Evolutionary conservation across 2,329 filamentous ascomycete genomes (phyloP).

Genomic region (Corniculantispora saksenae): DNA sequence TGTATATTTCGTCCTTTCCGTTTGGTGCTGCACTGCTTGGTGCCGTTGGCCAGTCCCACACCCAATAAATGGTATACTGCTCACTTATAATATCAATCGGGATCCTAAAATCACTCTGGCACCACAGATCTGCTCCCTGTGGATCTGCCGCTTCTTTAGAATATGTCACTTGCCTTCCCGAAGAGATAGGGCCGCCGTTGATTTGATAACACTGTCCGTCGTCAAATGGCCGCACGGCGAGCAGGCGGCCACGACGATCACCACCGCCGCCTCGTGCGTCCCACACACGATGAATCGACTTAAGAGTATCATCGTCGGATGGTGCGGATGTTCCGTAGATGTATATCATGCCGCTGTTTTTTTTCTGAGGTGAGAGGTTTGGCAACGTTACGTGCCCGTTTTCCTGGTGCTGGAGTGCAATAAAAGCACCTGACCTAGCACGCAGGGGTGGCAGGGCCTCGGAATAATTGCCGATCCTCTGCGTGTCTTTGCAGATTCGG

Average conservation of each 20-base stretch:
- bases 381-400: conserved; percentile 74
- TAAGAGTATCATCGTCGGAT: conserved; percentile 48
- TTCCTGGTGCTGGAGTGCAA: conserved; percentile 70
- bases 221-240: conserved; percentile 80
- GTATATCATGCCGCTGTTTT: conserved; percentile 70
- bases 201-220: conserved; percentile 88
- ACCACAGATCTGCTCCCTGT: conserved; percentile 67
- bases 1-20: conserved; percentile 5
- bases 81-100: conserved; percentile 66
- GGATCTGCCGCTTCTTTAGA: conserved; percentile 60
- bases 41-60: conserved; percentile 94
- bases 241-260: conserved; percentile 72
- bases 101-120: conserved; percentile 78
- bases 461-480: conserved; percentile 50
- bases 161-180: too few relatives aligned
- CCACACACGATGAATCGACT: conserved; percentile 76
- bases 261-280: conserved; percentile 78
- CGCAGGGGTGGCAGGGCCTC: conserved; percentile 61
- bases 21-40: background rate
- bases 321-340: conserved; percentile 71
- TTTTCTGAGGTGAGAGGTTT: conserved; percentile 56
- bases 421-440: conserved; percentile 59
- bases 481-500: too few relatives aligned
- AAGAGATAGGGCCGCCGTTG: conserved; percentile 60
- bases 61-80: conserved; percentile 87